These are phyloP conservation scores for Pestalotiopsis sp. DNA, from an alignment of 2,329 filamentous ascomycete species.

Conservation along the genomic window DNA sequence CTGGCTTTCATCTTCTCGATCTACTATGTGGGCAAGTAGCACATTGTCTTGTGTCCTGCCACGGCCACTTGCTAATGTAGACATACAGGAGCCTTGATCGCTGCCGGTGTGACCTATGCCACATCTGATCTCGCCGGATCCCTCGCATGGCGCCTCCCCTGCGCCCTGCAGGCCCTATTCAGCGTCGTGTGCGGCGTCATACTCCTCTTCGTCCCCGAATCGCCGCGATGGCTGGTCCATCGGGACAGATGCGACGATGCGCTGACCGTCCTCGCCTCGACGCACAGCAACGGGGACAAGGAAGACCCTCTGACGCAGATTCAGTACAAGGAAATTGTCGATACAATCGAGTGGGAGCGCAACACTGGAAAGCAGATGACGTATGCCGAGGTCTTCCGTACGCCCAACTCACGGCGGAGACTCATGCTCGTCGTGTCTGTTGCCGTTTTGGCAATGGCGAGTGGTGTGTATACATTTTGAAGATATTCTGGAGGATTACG, in stretches of 20 bases:
- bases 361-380: no score
- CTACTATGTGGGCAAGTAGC: slow-evolving; percentile 30
- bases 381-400: no score
- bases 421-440: no score
- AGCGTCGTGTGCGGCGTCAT: slow-evolving; percentile 23
- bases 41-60: no score
- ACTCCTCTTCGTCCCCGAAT: slow-evolving; percentile 21
- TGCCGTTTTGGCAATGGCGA: no score
- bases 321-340: no score
- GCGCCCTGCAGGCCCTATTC: slow-evolving; percentile 34
- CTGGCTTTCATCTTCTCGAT: slow-evolving; percentile 13
- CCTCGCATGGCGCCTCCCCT: slow-evolving; percentile 40
- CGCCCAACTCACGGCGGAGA: no score
- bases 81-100: slow-evolving; percentile 21
- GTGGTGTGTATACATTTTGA: no score
- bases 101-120: not conserved
- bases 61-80: no score
- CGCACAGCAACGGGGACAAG: slow-evolving; percentile 40
- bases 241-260: slow-evolving; percentile 33
- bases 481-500: no score
- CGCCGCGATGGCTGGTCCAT: slow-evolving; percentile 36
- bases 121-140: slow-evolving; percentile 30
- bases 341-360: no score
- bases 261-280: slow-evolving; percentile 41
- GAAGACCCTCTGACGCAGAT: slow-evolving; percentile 39